Percentiles rank a stretch among this genome's conserved stretches.
These are phyloP conservation scores for Xylogone sp. DNA, from an alignment of 2,329 filamentous ascomycete genomes.

Conservation along the genomic window DNA sequence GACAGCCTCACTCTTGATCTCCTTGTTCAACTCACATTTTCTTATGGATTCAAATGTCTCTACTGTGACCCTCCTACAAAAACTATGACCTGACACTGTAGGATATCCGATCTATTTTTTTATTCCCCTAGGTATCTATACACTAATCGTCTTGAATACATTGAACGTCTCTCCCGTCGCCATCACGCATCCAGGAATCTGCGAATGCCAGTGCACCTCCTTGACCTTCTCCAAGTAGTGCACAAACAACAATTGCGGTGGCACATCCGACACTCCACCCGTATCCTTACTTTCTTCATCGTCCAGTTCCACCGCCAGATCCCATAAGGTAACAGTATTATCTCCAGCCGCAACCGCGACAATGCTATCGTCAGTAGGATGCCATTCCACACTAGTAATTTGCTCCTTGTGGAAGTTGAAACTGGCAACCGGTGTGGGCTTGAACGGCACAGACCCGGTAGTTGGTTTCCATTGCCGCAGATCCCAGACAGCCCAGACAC, in stretches of 20 bases:
- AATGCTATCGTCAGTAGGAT: constrained; percentile 94
- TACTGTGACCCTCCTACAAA: too few species aligned
- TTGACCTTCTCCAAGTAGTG: constrained; percentile 95
- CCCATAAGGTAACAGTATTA: constrained; percentile 93
- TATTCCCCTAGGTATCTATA: constrained; percentile 40
- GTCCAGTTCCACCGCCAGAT: constrained; percentile 92
- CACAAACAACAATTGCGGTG: constrained; percentile 91
- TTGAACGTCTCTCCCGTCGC: constrained; percentile 88
- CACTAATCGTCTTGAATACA: constrained; percentile 79
- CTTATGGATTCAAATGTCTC: too few species aligned
- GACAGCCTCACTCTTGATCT: too few species aligned
- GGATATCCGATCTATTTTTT: neutral
- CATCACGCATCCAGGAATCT: constrained; percentile 86
- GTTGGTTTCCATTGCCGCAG: constrained; percentile 86
- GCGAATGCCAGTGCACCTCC: constrained; percentile 95
- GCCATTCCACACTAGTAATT: constrained; percentile 95
- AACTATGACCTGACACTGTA: neutral
- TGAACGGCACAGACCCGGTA: constrained; percentile 39
- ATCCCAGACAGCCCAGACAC: constrained; percentile 95
- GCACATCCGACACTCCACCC: constrained; percentile 82
- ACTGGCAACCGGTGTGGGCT: constrained; percentile 79
- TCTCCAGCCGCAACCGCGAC: constrained; percentile 89
- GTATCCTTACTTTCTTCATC: constrained; percentile 94
- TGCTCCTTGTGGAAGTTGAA: constrained; percentile 97
- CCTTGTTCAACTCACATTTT: too few species aligned